Percentiles rank a stretch among this genome's conserved stretches.
Conservation (phyloP, 2,329 filamentous ascomycete species). For the Endothia cerciana region DNA sequence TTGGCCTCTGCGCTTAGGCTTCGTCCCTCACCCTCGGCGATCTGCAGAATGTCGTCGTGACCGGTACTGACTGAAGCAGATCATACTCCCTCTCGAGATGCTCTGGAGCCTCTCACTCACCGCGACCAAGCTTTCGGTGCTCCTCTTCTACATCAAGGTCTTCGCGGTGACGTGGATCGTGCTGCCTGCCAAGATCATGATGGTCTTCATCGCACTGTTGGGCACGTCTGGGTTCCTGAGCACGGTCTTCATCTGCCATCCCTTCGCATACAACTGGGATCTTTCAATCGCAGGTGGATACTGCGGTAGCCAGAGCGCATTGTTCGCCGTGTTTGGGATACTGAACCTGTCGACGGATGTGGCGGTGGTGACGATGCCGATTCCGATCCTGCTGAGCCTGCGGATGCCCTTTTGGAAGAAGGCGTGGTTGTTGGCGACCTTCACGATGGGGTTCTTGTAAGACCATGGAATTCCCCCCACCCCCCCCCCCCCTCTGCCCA, state of each 20-base stretch:
- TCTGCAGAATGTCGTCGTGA: too few species aligned
- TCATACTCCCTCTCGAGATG: constrained; percentile 34
- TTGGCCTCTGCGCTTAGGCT: background rate
- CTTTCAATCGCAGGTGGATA: constrained; percentile 37
- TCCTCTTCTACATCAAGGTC: constrained; percentile 37
- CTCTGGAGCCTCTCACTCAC: constrained; percentile 38
- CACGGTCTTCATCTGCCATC: constrained; percentile 42
- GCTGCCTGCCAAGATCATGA: constrained; percentile 33
- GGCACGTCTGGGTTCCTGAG: constrained; percentile 36
- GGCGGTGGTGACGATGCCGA: constrained; percentile 10
- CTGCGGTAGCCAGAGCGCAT: constrained; percentile 36
- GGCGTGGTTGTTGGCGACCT: constrained; percentile 37
- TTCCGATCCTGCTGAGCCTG: constrained; percentile 34
- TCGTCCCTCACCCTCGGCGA: background rate
- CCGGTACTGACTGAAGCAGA: constrained; percentile 10
- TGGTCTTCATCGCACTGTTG: constrained; percentile 34
- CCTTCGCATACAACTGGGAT: constrained; percentile 43
- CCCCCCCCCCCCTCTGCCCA: background rate
- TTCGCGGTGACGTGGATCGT: constrained; percentile 36
- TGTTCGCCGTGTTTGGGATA: constrained; percentile 15
- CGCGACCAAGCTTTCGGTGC: constrained; percentile 38
- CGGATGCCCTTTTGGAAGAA: constrained; percentile 39
- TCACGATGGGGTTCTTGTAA: constrained; percentile 41
- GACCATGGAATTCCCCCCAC: constrained; percentile 20
- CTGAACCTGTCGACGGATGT: constrained; percentile 14